Base-by-base conservation (phyloP, 768 basidiomycete species). In the Sporobolomyces pararoseus region DNA sequence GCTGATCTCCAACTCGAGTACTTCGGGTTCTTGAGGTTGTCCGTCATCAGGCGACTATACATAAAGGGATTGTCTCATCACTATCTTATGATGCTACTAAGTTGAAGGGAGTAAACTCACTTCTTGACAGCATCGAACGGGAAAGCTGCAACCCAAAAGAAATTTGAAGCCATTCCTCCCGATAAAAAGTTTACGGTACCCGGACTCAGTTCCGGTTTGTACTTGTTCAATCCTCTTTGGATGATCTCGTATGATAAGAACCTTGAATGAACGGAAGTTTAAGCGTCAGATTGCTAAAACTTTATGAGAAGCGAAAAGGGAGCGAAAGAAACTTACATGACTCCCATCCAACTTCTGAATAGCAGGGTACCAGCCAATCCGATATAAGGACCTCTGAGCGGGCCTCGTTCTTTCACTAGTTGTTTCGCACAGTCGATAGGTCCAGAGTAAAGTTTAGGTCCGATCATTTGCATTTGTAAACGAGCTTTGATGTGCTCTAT, bases 101-200 rank as follows among this genome's bases (percentile, higher is more conserved):
- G 46, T 23, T 12, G 32, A 25, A 42, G 50, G 53, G 54, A 60
- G 58, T 47, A 39, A 12, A 79, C 82, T 66, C 75, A 89, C 89
- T 89, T 91, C 80, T 92, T 91, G 70, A 90, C 81, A 77, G 89
- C 89, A 79, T 92, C 90, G 64, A 86, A 83, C 5, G 89, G 87
- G 71, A 88, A 87, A 29, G 84, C 86, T 81, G 86, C 84, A 29
- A 81, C 80, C 87, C 88, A 89, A 78, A 85, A 89, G 29, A 81
- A 81, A 75, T 88, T 86, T 6, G 85, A 83, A 47, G 80, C 85
- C 62, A 80, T 68, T 3, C 81, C 81, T 12, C 80, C 80, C 4
- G 80, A 77, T 32, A 80, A 47, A 70, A 81, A 81, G 52, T 80
- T 81, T 7, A 76, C 68, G 32, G 75, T 68, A 16, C 69, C 75